phyloP scores from a whole-genome alignment of 345 rosid species.

The Cardamine chenopodiifolia region DNA sequence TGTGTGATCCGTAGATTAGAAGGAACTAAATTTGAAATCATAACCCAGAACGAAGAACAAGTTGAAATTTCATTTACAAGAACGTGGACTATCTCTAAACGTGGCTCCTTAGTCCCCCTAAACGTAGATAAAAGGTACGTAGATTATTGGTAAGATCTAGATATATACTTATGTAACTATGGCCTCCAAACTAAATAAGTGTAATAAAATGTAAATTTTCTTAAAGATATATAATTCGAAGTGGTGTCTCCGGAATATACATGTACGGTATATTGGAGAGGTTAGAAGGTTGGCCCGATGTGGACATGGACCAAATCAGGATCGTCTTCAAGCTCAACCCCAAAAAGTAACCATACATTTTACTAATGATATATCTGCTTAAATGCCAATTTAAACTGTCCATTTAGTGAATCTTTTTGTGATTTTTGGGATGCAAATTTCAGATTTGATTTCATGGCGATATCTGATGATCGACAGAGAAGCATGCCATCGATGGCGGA shows the following conservation, averaged over 20 bases:
- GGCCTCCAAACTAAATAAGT: slow-evolving; percentile 9
- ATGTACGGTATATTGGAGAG: slow-evolving; percentile 73
- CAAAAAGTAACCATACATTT: slow-evolving; percentile 50
- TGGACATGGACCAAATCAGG: slow-evolving; percentile 85
- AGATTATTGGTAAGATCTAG: not conserved
- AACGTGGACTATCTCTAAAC: slow-evolving; percentile 51
- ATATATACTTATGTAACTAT: not conserved
- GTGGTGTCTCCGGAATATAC: slow-evolving; percentile 74
- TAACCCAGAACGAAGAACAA: slow-evolving; percentile 54
- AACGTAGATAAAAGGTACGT: slow-evolving; percentile 81
- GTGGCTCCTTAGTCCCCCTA: slow-evolving; percentile 55
- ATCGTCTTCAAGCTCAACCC: slow-evolving; percentile 74
- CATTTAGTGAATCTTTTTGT: too few species aligned
- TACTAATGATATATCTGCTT: not conserved
- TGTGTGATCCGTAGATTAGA: slow-evolving; percentile 49
- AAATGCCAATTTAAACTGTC: too few species aligned
- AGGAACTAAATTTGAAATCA: slow-evolving; percentile 51
- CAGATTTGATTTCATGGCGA: slow-evolving; percentile 83
- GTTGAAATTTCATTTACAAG: slow-evolving; percentile 70
- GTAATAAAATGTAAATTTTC: not conserved
- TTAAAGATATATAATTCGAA: slow-evolving; percentile 64
- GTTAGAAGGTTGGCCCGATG: slow-evolving; percentile 74
- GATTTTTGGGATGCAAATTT: not conserved
- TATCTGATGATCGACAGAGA: slow-evolving; percentile 72
- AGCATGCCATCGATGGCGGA: slow-evolving; percentile 71